These are phyloP conservation scores for Pholiota conissans DNA, from an alignment of 768 basidiomycete species.

Conservation along the genomic window DNA sequence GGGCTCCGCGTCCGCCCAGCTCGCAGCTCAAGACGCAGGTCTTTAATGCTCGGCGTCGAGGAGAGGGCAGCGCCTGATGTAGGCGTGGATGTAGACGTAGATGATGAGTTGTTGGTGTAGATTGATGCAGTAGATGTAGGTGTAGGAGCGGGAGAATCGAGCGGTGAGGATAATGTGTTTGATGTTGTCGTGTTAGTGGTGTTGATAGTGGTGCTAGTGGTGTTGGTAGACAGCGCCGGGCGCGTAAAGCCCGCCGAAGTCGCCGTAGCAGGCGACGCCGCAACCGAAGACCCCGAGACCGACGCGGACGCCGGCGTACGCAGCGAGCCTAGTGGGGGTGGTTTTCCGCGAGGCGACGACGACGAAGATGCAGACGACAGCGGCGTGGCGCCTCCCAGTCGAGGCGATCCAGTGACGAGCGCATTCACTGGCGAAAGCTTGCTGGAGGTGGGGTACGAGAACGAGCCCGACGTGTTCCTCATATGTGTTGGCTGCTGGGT, in stretches of 20 bases:
- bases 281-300: neutral
- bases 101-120: neutral
- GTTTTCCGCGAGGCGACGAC: neutral
- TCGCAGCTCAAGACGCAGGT: slow-evolving; percentile 23
- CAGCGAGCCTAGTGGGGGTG: neutral
- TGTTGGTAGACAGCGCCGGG: too few relatives aligned
- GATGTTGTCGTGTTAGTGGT: too few relatives aligned
- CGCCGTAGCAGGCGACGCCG: too few relatives aligned
- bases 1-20: slow-evolving; percentile 25
- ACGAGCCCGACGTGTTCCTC: neutral
- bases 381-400: too few relatives aligned
- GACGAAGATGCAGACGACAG: too few relatives aligned
- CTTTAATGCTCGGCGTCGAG: slow-evolving; percentile 15
- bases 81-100: too few relatives aligned
- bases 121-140: neutral
- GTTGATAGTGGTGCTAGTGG: too few relatives aligned
- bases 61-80: neutral
- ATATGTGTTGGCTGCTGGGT: neutral
- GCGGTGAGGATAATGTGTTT: too few relatives aligned
- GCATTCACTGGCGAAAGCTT: neutral
- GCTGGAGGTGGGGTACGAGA: slow-evolving; percentile 6
- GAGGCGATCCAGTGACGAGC: neutral
- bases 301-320: neutral
- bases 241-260: too few relatives aligned
- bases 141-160: too few relatives aligned